Evolutionary conservation across 1,139 yeast species (phyloP).

Genomic region (Pichia sp.): DNA sequence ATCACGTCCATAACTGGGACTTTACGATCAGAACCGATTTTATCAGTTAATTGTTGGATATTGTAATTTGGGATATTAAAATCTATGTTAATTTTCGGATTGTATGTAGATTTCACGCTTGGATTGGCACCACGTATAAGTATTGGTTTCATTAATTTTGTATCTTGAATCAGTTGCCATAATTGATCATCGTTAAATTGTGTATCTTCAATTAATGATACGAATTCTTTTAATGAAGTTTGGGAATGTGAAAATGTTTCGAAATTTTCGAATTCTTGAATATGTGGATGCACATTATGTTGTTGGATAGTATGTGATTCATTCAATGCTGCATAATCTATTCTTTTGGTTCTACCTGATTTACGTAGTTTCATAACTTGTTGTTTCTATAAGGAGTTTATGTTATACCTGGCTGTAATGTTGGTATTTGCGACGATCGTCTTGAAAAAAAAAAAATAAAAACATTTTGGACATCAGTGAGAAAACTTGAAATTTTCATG

Average conservation of each 20-base stretch:
- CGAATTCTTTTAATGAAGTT: slow-evolving; percentile 15
- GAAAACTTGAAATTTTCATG: no score
- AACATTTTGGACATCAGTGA: no score
- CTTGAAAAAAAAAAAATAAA: not conserved
- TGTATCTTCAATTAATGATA: slow-evolving; percentile 23
- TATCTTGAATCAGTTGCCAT: slow-evolving; percentile 36
- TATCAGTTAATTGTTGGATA: slow-evolving; percentile 50
- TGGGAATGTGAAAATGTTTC: slow-evolving; percentile 9
- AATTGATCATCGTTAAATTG: slow-evolving; percentile 30
- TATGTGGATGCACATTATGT: slow-evolving; percentile 58
- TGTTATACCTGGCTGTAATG: no score
- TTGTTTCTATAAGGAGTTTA: no score
- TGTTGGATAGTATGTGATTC: slow-evolving; percentile 64
- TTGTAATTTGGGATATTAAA: slow-evolving; percentile 42
- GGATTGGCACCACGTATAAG: slow-evolving; percentile 25
- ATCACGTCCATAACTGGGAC: slow-evolving; percentile 89
- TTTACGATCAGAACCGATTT: slow-evolving; percentile 56
- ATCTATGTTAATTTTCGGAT: slow-evolving; percentile 35
- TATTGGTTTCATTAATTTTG: slow-evolving; percentile 33
- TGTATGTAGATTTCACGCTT: slow-evolving; percentile 8
- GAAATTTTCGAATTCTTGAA: slow-evolving; percentile 32
- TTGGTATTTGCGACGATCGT: not conserved
- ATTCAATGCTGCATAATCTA: slow-evolving; percentile 77
- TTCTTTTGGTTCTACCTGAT: slow-evolving; percentile 20
- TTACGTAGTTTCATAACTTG: slow-evolving; percentile 7